phyloP scores from a whole-genome alignment of 768 basidiomycete species.

The Macrolepiota fuliginosa region DNA sequence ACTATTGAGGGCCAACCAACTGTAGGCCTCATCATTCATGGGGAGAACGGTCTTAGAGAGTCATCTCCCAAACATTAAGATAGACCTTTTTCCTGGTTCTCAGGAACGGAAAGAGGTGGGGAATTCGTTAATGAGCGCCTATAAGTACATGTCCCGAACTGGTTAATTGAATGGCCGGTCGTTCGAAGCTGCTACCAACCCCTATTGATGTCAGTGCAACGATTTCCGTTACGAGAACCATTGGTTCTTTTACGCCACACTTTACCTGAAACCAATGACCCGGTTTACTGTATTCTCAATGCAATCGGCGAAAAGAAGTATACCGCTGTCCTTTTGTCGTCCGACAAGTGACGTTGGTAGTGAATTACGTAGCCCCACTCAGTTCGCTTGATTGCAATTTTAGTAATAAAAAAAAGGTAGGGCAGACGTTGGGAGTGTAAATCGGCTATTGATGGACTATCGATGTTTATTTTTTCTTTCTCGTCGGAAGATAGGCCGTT shows the following conservation, averaged over 20 bases:
- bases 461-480: background rate
- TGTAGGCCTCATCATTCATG: no score
- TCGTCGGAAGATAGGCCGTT: background rate
- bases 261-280: background rate
- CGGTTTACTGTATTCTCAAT: background rate
- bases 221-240: constrained; percentile 5
- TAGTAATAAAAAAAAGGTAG: background rate
- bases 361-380: background rate
- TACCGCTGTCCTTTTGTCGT: background rate
- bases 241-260: background rate
- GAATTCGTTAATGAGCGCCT: background rate
- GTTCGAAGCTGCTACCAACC: background rate
- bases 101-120: background rate
- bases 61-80: no score
- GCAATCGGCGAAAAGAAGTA: background rate
- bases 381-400: background rate
- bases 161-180: background rate
- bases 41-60: no score
- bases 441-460: background rate
- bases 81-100: background rate
- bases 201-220: background rate
- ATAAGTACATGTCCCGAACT: background rate
- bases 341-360: background rate
- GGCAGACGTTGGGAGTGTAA: background rate
- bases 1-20: no score